Evolutionary conservation across 495 filamentous ascomycete genomes (phyloP), one percentile per base, ranked within the genome.

Genomic region (Talaromyces thailandensis): DNA sequence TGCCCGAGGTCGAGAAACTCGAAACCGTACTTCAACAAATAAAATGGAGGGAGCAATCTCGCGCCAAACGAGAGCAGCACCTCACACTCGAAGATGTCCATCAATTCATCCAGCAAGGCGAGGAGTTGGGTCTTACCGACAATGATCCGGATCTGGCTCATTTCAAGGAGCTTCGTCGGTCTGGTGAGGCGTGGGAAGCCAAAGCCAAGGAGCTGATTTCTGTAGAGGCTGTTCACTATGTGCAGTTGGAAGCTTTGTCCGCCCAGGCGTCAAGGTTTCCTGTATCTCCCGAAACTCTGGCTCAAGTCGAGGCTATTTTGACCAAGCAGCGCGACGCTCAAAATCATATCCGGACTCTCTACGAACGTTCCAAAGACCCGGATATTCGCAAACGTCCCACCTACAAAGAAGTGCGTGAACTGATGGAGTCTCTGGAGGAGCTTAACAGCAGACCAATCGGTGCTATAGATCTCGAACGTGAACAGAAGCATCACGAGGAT

Each of bases 321-420:
- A 91, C 91, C 69, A 98, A 96, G 76, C 94, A 99, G 71, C 88
- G 95, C 55, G 94, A 98, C 71, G 92, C 93, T 1, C 92, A 96
- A 69, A 86, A 88, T 40, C 88, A 91, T 68, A 95, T 98, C 56
- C 75, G 90, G 53, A 83, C 86, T 26, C 75, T 98, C 1, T 92
- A 86, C 64, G 86, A 93, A 50, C 85, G 86, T 59, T 92, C 87
- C 64, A 88, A 85, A 64, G 79, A 92, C 28, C 74, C 81, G 6
- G 87, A 97, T 66, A 84, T 90, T 63, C 80, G 82, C 24, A 86
- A 94, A 62, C 85, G 94, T 16, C 94, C 94, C 0, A 90, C 86
- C 66, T 99, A 99, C 73, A 84, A 86, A 56, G 94, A 97, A 69
- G 90, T 98, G 55, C 85, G 88, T 1, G 90, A 96, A 43, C 85